Base-by-base conservation (phyloP, 2,329 filamentous ascomycete species). In the Colletotrichum sojae region DNA sequence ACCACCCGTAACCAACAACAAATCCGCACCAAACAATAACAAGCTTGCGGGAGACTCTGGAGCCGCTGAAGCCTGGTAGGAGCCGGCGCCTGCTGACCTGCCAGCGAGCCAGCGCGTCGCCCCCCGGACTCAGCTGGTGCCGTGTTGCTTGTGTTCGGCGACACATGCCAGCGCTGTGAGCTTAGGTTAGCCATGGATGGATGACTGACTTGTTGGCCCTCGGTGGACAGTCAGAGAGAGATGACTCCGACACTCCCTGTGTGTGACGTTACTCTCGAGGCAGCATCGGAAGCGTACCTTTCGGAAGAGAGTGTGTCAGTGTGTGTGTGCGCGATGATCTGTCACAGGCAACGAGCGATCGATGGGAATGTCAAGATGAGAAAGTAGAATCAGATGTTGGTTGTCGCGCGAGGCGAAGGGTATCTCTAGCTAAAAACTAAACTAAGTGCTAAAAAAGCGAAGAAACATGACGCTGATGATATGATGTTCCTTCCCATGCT, bases 401-500 rank as follows among this genome's bases (percentile, higher is more conserved):
- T 36, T 70, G 67, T 67, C 63, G 63, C 67, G 39, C 63, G 54
- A 57, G 63, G 63, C 63, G 67, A 60, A 69, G 67, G 67, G 67
- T 70, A 70, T 70, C 67, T 70, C 67, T 48, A 54, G 67, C 67
- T 69, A 69, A 58, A 69, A 58, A 53, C 46, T 61, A 36, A 56
- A 20, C 56, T 67, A 62, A 51, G 10, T 64, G 58, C 20, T 51
- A 55, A 57, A 46, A 20, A 20, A 43, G 63, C 45, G 43, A 69
- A 57, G 27, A 27, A 39, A 40, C 31, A 56, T 69, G 61, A 57
- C 49, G 63, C 56, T 62, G n/a, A 57, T 62, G 20, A 20, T 52
- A 12, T 60, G 48, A 61, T 69, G 49, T 12, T 39, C 2, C 20
- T 39, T 55, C 56, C 67, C 62, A 57, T 69, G 43, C 65, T 61